Evolutionary conservation across 192 early-diverging fungal species (phyloP).

Genomic region (Podila epicladia): DNA sequence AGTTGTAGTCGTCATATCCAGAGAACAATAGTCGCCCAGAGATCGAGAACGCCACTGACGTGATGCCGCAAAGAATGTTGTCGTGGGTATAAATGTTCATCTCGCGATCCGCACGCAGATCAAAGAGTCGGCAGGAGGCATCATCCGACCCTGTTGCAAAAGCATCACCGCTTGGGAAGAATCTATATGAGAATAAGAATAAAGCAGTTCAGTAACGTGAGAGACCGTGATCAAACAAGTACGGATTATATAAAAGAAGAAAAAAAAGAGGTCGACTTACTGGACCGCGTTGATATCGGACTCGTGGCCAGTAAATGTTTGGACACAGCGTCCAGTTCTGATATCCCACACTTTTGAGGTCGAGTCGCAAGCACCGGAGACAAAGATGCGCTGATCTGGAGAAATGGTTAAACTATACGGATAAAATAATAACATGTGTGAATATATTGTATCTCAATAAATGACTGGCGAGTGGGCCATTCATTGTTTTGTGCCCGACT

Average conservation of each 20-base stretch:
- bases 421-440: background rate
- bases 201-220: background rate
- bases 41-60: constrained; percentile 96
- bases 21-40: constrained; percentile 97
- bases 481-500: too few species aligned
- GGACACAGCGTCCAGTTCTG: constrained; percentile 93
- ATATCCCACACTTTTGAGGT: constrained; percentile 99
- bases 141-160: constrained; percentile 99
- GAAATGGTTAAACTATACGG: constrained; percentile 78
- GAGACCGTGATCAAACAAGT: background rate
- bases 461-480: background rate
- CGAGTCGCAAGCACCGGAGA: constrained; percentile 98
- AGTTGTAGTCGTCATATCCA: constrained; percentile 99
- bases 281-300: constrained; percentile 99
- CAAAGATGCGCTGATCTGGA: constrained; percentile 96
- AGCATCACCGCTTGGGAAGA: constrained; percentile 99
- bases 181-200: constrained; percentile 59
- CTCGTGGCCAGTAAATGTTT: constrained; percentile 98
- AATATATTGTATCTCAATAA: background rate
- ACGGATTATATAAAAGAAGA: background rate
- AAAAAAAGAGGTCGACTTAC: constrained; percentile 54
- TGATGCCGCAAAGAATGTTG: constrained; percentile 98
- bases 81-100: constrained; percentile 98
- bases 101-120: constrained; percentile 97
- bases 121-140: constrained; percentile 99